Percentiles rank a stretch among this genome's conserved stretches.
Conservation (phyloP, 1,139 yeast genomes). For the Taiozyma sp. region DNA sequence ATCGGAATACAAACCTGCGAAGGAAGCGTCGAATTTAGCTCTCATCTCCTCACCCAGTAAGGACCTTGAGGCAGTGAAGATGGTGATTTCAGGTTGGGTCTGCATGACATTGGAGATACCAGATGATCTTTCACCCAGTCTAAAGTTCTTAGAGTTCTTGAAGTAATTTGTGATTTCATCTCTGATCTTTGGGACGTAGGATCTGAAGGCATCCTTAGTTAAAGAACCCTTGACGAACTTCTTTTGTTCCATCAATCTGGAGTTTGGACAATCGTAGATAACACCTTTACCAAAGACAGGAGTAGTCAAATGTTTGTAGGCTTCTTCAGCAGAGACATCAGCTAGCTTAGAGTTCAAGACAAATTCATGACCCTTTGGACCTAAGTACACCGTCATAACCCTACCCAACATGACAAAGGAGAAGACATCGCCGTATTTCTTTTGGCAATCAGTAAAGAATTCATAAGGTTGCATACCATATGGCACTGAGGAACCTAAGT, state of each 20-base stretch:
- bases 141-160: constrained; percentile 37
- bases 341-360: constrained; percentile 85
- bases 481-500: constrained; percentile 86
- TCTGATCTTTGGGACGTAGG: constrained; percentile 83
- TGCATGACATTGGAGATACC: constrained; percentile 72
- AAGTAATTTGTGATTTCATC: constrained; percentile 72
- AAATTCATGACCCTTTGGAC: constrained; percentile 97
- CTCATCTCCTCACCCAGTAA: constrained; percentile 91
- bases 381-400: constrained; percentile 92
- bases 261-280: constrained; percentile 92
- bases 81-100: constrained; percentile 92
- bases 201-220: constrained; percentile 76
- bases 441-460: constrained; percentile 73
- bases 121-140: constrained; percentile 28
- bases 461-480: constrained; percentile 94
- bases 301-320: constrained; percentile 90
- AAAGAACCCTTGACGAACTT: constrained; percentile 90
- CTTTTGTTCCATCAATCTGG: constrained; percentile 95
- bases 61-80: constrained; percentile 91
- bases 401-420: constrained; percentile 85
- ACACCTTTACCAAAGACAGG: constrained; percentile 98
- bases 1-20: constrained; percentile 83
- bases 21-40: constrained; percentile 70
- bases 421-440: constrained; percentile 86
- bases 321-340: constrained; percentile 95